These are phyloP conservation scores for Arthrobotrys megalospora DNA, from an alignment of 2,329 filamentous ascomycete species.

Conservation along the genomic window DNA sequence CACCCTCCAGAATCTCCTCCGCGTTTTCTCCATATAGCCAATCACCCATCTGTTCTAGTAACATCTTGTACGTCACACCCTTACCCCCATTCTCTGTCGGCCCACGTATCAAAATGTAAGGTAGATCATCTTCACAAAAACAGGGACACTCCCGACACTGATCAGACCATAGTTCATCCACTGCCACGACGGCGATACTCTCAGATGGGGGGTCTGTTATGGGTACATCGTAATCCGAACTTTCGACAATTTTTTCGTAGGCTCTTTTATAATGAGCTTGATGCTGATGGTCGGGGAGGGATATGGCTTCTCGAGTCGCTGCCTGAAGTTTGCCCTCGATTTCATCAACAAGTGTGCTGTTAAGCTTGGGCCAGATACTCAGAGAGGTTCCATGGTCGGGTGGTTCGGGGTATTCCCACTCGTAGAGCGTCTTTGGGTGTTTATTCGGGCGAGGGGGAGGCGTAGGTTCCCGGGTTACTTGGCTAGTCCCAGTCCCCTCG, in stretches of 20 bases:
- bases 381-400: background rate
- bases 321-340: background rate
- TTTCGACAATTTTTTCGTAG: constrained; percentile 2
- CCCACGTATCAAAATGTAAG: constrained; percentile 1
- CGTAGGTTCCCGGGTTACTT: background rate
- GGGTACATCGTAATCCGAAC: background rate
- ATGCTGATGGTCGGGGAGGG: background rate
- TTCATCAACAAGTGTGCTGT: background rate
- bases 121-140: constrained; percentile 8
- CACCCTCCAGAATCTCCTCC: constrained; percentile 10
- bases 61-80: constrained; percentile 9
- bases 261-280: background rate
- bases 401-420: background rate
- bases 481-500: background rate
- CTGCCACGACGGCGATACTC: background rate
- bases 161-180: constrained; percentile 12
- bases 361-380: background rate
- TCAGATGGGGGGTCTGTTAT: constrained; percentile 9
- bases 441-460: constrained; percentile 8
- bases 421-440: constrained; percentile 4
- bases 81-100: background rate
- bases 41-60: constrained; percentile 10
- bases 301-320: constrained; percentile 6
- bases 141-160: constrained; percentile 3
- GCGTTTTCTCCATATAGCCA: constrained; percentile 25